Evolutionary conservation across 805 yeast species (phyloP).

Genomic region (Candida rishiriensis): DNA sequence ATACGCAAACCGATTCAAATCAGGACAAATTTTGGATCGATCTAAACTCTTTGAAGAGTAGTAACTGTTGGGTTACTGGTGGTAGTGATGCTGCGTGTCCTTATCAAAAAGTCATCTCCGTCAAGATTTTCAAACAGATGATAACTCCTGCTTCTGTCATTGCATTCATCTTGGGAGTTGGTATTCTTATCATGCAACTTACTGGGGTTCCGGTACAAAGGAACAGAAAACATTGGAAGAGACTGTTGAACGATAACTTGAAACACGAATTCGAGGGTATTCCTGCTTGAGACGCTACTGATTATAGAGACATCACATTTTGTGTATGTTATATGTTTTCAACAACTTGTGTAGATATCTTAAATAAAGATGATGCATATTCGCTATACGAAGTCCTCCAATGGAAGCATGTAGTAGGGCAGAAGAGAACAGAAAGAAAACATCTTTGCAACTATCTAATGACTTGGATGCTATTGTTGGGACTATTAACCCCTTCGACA

Average conservation of each 20-base stretch:
- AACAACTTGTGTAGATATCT: neutral
- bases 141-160: constrained; percentile 65
- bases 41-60: constrained; percentile 68
- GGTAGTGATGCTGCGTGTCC: constrained; percentile 80
- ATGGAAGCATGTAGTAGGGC: too few relatives aligned
- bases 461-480: constrained; percentile 15
- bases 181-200: constrained; percentile 52
- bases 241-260: constrained; percentile 47
- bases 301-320: neutral
- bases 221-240: constrained; percentile 64
- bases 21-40: constrained; percentile 60
- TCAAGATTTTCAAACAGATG: constrained; percentile 54
- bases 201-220: constrained; percentile 65
- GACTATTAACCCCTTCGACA: constrained; percentile 45
- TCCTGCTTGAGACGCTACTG: constrained; percentile 47
- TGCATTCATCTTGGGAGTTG: constrained; percentile 44
- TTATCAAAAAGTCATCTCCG: constrained; percentile 52
- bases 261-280: constrained; percentile 80
- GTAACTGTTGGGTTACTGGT: constrained; percentile 81
- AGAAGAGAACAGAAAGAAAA: too few relatives aligned
- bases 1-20: too few relatives aligned
- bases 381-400: neutral
- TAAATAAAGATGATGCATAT: neutral
- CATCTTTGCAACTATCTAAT: constrained; percentile 21
- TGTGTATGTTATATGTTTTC: neutral